phyloP scores from a whole-genome alignment of 1,284 basidiomycete genomes.

The Cryptococcus floricola region DNA sequence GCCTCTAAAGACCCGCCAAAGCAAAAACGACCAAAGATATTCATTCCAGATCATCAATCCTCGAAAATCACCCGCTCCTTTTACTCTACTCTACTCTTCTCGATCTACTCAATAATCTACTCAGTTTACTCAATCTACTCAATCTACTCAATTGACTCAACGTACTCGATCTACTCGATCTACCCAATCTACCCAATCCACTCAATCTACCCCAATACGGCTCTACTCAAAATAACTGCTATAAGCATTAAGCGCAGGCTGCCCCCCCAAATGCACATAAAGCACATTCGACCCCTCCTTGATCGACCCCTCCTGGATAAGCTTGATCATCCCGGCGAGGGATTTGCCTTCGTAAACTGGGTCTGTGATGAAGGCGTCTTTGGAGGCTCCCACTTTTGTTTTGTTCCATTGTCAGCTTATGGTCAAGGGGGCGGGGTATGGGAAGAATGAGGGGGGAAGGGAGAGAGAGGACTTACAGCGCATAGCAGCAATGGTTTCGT shows the following conservation, averaged over 20 bases:
- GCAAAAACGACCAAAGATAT: no score
- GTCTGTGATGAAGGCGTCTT: conserved; percentile 36
- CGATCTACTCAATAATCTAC: no score
- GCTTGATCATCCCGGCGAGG: conserved; percentile 35
- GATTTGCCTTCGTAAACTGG: conserved; percentile 40
- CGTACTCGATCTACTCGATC: not conserved
- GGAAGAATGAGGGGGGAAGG: not conserved
- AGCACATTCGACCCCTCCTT: conserved; percentile 27
- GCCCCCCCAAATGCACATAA: conserved; percentile 37
- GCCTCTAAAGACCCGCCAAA: no score
- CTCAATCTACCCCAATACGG: not conserved
- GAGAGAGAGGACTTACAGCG: conserved; percentile 17
- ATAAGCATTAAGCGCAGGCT: conserved; percentile 34
- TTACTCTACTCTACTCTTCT: no score
- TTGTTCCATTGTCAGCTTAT: not conserved
- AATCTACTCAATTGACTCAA: no score
- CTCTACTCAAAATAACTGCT: conserved; percentile 16
- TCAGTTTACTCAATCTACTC: no score
- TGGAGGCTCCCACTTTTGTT: conserved; percentile 19
- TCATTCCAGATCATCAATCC: no score
- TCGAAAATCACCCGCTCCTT: no score
- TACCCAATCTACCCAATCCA: not conserved
- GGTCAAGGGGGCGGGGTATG: no score
- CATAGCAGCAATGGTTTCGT: conserved; percentile 30
- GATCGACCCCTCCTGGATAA: conserved; percentile 29